Evolutionary conservation across 2,329 filamentous ascomycete genomes (phyloP), one percentile per base, ranked within the genome.

Genomic region (Apiospora koreana): DNA sequence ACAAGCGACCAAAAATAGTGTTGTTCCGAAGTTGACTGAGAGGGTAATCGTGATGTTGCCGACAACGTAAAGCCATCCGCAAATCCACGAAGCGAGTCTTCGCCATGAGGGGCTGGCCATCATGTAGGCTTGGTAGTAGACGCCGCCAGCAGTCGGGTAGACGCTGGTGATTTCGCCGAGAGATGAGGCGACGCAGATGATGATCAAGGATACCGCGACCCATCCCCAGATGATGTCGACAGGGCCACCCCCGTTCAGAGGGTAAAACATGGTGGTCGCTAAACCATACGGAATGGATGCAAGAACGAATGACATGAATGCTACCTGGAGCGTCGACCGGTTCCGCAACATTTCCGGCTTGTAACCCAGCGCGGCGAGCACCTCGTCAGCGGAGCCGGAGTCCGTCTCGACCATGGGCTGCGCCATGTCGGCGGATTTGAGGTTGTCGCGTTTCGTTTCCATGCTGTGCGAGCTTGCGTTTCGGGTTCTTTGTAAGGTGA

Each of bases 11-110:
- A 88, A 80, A 79, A 89, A 87, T 73, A 94, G 88, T 0, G 90
- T 92, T 3, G 93, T 94, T 8, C 92, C 93, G 76, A 94, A 94
- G 83, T 93, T 93, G 78, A 94, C 92, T n/a, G 92, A 88, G n/a
- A 94, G 84, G 0, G 92, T 94, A 75, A 95, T 95, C 74, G 91
- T 94, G 79, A 94, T 91, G 81, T 94, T 94, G 71, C 93, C 93
- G 68, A 94, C 89, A 23, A 93, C 87, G 78, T 93, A 94, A 28
- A 91, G 84, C 92, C 92, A 94, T 71, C 92, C 92, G 74, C 90
- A 92, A 72, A 93, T 88, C 88, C 91, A 94, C 42, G 90, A 90
- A 21, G 91, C 85, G 21, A 92, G 81, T 54, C 86, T 87, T 68
- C 91, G 89, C 82, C 88, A 91, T 21, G 79, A 80, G 35, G 86